Conservation (phyloP, 495 filamentous ascomycete species). For the Achaetomiella virescens region DNA sequence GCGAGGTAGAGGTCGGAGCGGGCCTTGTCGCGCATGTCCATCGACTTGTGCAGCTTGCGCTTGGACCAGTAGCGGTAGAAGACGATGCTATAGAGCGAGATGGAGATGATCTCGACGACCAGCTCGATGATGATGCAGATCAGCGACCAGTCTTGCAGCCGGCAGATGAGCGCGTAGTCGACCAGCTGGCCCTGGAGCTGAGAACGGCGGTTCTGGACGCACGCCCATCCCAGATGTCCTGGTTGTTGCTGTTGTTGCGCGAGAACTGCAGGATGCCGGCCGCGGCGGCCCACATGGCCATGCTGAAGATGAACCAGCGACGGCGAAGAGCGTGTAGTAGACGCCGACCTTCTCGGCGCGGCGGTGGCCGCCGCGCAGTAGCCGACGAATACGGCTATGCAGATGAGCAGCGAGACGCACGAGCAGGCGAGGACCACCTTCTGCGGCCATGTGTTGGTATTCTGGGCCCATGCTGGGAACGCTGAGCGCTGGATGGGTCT, state of each 20-base stretch:
- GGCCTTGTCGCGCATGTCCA: slow-evolving; percentile 91
- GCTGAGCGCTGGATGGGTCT: slow-evolving; percentile 63
- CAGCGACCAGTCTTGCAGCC: slow-evolving; percentile 91
- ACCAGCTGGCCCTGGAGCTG: slow-evolving; percentile 68
- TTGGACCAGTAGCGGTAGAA: slow-evolving; percentile 97
- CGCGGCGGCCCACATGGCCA: slow-evolving; percentile 86
- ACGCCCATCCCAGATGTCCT: slow-evolving; percentile 97
- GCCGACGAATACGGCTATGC: slow-evolving; percentile 71
- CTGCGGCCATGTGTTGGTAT: slow-evolving; percentile 84
- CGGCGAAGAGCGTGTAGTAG: slow-evolving; percentile 89
- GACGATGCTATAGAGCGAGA: slow-evolving; percentile 84
- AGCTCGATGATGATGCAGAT: slow-evolving; percentile 97
- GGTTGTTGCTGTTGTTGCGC: slow-evolving; percentile 60
- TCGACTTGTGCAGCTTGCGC: slow-evolving; percentile 86
- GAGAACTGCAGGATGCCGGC: slow-evolving; percentile 77
- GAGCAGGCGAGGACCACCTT: slow-evolving; percentile 71
- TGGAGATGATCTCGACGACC: slow-evolving; percentile 84
- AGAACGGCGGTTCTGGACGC: slow-evolving; percentile 75
- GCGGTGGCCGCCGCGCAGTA: slow-evolving; percentile 85
- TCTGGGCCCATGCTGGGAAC: slow-evolving; percentile 76
- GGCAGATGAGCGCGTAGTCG: slow-evolving; percentile 88
- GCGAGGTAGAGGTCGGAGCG: slow-evolving; percentile 93
- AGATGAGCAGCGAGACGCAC: slow-evolving; percentile 71
- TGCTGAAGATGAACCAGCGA: slow-evolving; percentile 90
- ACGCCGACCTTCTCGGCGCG: slow-evolving; percentile 86